Base-by-base conservation (phyloP, 78 protist genomes). In the slime mould (Dictyostelium discoideum) region DNA sequence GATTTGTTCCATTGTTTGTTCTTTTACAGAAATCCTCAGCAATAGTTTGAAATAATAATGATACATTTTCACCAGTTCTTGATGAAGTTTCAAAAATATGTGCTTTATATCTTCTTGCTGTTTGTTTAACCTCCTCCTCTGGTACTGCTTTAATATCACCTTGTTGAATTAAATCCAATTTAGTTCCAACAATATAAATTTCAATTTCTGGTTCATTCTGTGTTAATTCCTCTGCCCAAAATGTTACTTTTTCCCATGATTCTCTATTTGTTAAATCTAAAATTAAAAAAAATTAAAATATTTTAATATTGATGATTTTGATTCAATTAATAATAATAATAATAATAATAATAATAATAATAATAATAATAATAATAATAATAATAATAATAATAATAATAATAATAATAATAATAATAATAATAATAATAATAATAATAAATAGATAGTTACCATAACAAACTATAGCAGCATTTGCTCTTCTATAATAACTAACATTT, bases 391-490 rank as follows among this genome's bases (percentile, higher is more conserved):
- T 42, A 42, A 42, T 42, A 42, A 5, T 42, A 42, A 42, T 42
- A 42, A 5, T 42, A 42, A 42, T 5, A 42, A 5, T 42, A 42
- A 5, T 42, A 42, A 42, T 42, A 42, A 5, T 42, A 42, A 42
- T 42, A 42, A 5, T 42, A 42, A 42, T 5, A 42, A 5, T 42
- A 42, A 5, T 42, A 42, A 42, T 42, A 42, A 5, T 42, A 42
- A 2, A n/a, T 54, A 18, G 18, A 54, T 54, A 46, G 5, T 29
- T 60, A 85, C 90, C 93, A 88, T 88, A 88, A 65, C 93, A 88
- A 57, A 88, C 29, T 40, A 88, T 80, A n/a, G 93, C 93, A 42
- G 93, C 93, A n/a, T 72, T 88, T 26, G 93, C 93, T 88, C 93
- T 88, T 67, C 93, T 78, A 88, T 88, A 88, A 88, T 88, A 88